phyloP scores from a whole-genome alignment of 768 basidiomycete species.

The Auricularia sp. region DNA sequence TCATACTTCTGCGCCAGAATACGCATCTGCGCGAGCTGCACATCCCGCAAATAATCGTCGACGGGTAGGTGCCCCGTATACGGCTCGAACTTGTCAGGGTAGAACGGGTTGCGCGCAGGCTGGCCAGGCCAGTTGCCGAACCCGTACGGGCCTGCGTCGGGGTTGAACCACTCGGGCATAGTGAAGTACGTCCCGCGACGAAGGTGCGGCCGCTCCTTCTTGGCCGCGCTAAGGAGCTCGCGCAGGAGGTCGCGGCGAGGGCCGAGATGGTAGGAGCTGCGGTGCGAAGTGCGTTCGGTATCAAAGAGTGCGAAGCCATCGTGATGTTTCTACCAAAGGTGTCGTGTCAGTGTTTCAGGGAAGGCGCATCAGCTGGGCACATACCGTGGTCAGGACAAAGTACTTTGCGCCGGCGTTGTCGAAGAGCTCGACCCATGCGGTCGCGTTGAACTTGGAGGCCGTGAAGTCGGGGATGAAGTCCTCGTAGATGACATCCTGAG shows the following conservation, averaged over 20 bases:
- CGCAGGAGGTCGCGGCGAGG: conserved; percentile 43
- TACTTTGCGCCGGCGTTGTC: conserved; percentile 51
- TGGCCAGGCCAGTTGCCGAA: conserved; percentile 44
- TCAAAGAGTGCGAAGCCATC: conserved; percentile 52
- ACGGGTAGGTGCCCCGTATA: conserved; percentile 45
- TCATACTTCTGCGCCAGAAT: conserved; percentile 38
- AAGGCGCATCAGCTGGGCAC: conserved; percentile 9
- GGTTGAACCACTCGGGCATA: conserved; percentile 48
- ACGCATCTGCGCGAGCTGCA: conserved; percentile 43
- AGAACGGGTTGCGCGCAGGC: conserved; percentile 42
- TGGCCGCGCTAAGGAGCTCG: conserved; percentile 42
- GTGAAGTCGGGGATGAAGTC: conserved; percentile 49
- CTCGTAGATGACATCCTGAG: conserved; percentile 41
- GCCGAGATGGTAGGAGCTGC: conserved; percentile 38
- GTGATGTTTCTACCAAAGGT: conserved; percentile 41
- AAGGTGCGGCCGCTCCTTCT: conserved; percentile 37
- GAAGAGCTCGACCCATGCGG: conserved; percentile 45
- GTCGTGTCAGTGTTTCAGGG: not conserved
- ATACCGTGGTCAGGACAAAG: conserved; percentile 45
- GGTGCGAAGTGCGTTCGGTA: conserved; percentile 41
- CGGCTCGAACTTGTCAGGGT: conserved; percentile 37
- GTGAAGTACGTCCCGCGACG: conserved; percentile 52
- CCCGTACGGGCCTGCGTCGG: conserved; percentile 42
- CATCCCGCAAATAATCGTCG: conserved; percentile 40
- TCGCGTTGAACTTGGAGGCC: conserved; percentile 43